Evolutionary conservation across 805 yeast species (phyloP).

Genomic region (Candida sithepensis): DNA sequence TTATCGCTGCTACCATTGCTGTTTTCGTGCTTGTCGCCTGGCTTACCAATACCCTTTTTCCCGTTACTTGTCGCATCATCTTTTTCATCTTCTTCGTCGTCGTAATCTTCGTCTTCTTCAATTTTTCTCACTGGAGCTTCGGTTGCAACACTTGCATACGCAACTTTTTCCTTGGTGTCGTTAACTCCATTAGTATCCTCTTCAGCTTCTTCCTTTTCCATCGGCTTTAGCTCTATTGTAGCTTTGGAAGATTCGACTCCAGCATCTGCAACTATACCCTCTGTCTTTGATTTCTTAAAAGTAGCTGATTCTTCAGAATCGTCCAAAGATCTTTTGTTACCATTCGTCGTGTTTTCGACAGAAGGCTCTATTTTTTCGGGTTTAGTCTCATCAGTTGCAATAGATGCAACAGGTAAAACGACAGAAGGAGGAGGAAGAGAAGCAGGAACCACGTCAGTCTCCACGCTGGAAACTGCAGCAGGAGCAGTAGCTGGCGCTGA

Average conservation of each 20-base stretch:
- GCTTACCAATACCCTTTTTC: neutral
- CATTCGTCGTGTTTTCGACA: neutral
- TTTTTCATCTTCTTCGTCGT: conserved; percentile 26
- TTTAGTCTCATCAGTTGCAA: neutral
- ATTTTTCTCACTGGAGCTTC: conserved; percentile 32
- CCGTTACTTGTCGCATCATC: conserved; percentile 2
- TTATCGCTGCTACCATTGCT: neutral
- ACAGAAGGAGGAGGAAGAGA: neutral
- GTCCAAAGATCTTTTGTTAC: conserved; percentile 12
- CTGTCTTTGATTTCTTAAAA: conserved; percentile 13
- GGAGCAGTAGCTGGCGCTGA: neutral
- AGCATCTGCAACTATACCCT: too few species aligned
- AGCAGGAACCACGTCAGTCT: too few species aligned
- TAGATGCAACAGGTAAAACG: neutral
- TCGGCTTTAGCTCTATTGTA: conserved; percentile 29
- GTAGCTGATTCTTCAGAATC: neutral
- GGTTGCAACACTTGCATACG: neutral
- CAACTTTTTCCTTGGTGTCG: conserved; percentile 13
- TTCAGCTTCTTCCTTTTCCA: conserved; percentile 30
- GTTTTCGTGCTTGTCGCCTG: neutral
- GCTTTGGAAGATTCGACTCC: conserved; percentile 10
- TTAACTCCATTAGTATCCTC: conserved; percentile 18
- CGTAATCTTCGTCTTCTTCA: conserved; percentile 37
- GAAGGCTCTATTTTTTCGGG: neutral
- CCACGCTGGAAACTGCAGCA: neutral